phyloP scores from a whole-genome alignment of 176 grass and related monocot species.

The Puccinellia tenuiflora region DNA sequence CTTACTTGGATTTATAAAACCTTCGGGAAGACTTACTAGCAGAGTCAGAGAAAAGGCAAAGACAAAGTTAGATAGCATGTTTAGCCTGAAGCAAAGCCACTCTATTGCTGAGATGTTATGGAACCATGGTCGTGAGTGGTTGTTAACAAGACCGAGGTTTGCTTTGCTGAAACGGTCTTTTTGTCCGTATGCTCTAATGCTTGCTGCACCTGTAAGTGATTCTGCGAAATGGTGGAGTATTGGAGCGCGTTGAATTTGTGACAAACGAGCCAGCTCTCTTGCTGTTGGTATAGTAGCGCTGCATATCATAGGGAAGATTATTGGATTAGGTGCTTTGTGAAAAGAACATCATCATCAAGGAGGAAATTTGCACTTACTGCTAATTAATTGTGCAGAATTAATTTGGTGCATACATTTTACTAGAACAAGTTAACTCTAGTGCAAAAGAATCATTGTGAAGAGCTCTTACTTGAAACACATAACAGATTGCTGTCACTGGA shows the following conservation, averaged over 20 bases:
- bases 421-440: background rate
- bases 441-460: background rate
- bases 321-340: slow-evolving; percentile 24
- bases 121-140: slow-evolving; percentile 88
- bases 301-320: slow-evolving; percentile 33
- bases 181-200: slow-evolving; percentile 85
- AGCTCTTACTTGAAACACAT: slow-evolving; percentile 69
- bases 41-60: slow-evolving; percentile 87
- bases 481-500: slow-evolving; percentile 74
- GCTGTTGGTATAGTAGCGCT: slow-evolving; percentile 96
- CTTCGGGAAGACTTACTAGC: slow-evolving; percentile 92
- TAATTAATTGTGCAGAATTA: background rate
- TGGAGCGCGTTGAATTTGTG: slow-evolving; percentile 87
- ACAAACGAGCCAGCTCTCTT: slow-evolving; percentile 79
- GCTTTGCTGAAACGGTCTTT: slow-evolving; percentile 75
- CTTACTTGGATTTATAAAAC: slow-evolving; percentile 98
- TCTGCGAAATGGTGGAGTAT: slow-evolving; percentile 96
- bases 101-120: slow-evolving; percentile 73
- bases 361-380: background rate
- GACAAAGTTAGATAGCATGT: slow-evolving; percentile 85
- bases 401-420: background rate
- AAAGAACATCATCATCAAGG: background rate
- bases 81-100: slow-evolving; percentile 93
- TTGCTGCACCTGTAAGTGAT: slow-evolving; percentile 77
- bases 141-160: slow-evolving; percentile 69